phyloP scores from a whole-genome alignment of 1,284 basidiomycete genomes.

The Naganishia sp. region DNA sequence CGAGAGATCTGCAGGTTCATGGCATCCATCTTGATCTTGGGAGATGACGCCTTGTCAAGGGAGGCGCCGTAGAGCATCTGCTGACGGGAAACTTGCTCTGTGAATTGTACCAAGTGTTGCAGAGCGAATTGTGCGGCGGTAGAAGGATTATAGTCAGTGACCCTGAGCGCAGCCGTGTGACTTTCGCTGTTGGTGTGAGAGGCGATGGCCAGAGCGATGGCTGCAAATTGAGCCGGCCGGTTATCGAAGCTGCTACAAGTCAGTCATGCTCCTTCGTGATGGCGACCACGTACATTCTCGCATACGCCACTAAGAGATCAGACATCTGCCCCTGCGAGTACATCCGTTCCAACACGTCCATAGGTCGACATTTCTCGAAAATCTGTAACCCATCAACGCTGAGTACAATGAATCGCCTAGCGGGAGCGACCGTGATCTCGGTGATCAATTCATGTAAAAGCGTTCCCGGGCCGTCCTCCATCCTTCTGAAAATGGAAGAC shows the following conservation, averaged over 20 bases:
- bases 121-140: slow-evolving; percentile 32
- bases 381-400: slow-evolving; percentile 82
- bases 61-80: slow-evolving; percentile 26
- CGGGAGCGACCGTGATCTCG: slow-evolving; percentile 69
- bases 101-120: slow-evolving; percentile 30
- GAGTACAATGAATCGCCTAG: slow-evolving; percentile 76
- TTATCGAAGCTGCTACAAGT: slow-evolving; percentile 59
- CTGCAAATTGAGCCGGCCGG: slow-evolving; percentile 83
- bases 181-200: slow-evolving; percentile 34
- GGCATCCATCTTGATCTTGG: slow-evolving; percentile 26
- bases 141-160: slow-evolving; percentile 25
- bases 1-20: slow-evolving; percentile 23
- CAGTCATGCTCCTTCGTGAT: neutral
- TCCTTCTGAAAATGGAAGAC: slow-evolving; percentile 14
- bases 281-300: slow-evolving; percentile 10
- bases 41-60: slow-evolving; percentile 24
- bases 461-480: slow-evolving; percentile 17
- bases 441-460: slow-evolving; percentile 64
- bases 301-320: slow-evolving; percentile 25
- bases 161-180: slow-evolving; percentile 9
- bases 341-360: slow-evolving; percentile 63
- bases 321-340: slow-evolving; percentile 27
- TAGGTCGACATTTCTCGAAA: slow-evolving; percentile 75
- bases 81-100: slow-evolving; percentile 20
- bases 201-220: slow-evolving; percentile 78